Evolutionary conservation across 2,329 filamentous ascomycete species (phyloP).

Genomic region (Domatiomyces globalis): DNA sequence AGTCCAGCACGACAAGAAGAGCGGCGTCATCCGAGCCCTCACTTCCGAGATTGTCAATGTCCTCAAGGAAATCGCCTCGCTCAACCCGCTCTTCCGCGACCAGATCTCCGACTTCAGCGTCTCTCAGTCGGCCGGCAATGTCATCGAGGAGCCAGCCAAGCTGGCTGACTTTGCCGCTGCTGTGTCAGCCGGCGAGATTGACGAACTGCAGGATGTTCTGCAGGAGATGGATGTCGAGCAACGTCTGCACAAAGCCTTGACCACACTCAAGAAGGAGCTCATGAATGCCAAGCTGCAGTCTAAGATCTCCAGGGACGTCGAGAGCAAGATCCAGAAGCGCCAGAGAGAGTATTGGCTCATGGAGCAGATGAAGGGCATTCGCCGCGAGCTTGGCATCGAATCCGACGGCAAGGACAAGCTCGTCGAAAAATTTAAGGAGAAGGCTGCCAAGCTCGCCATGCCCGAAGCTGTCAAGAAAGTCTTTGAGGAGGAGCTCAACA

Average conservation of each 20-base stretch:
- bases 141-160: slow-evolving; percentile 87
- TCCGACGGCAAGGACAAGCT: slow-evolving; percentile 97
- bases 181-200: slow-evolving; percentile 83
- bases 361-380: slow-evolving; percentile 99
- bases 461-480: slow-evolving; percentile 93
- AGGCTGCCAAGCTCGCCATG: slow-evolving; percentile 87
- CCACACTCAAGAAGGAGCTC: slow-evolving; percentile 91
- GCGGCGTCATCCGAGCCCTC: slow-evolving; percentile 73
- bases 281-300: slow-evolving; percentile 96
- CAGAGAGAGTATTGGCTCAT: slow-evolving; percentile 97
- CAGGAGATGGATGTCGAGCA: slow-evolving; percentile 83
- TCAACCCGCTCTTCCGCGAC: slow-evolving; percentile 91
- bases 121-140: slow-evolving; percentile 85
- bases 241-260: slow-evolving; percentile 75
- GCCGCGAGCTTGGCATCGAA: slow-evolving; percentile 86
- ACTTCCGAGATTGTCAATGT: slow-evolving; percentile 98
- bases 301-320: slow-evolving; percentile 96
- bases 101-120: slow-evolving; percentile 96
- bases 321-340: slow-evolving; percentile 91
- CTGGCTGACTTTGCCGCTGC: slow-evolving; percentile 94
- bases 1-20: slow-evolving; percentile 80
- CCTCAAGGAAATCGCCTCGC: slow-evolving; percentile 87
- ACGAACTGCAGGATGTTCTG: slow-evolving; percentile 83
- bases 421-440: slow-evolving; percentile 93
- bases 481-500: slow-evolving; percentile 96